These are phyloP conservation scores for Amanita fuliginea DNA, from an alignment of 768 basidiomycete genomes.

Conservation along the genomic window DNA sequence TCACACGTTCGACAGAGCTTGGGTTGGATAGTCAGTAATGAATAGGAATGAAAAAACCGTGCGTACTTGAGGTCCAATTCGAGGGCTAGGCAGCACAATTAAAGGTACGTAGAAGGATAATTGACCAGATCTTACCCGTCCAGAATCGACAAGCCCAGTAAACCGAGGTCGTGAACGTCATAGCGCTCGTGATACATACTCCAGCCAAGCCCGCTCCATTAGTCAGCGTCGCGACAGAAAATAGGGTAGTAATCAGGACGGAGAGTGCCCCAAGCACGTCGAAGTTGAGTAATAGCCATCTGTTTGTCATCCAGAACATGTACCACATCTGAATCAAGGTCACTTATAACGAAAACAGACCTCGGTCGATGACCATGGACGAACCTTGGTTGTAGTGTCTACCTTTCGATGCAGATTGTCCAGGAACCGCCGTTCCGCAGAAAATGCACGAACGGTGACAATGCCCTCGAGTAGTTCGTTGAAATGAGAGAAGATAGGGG, in stretches of 20 bases:
- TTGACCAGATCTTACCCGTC: constrained; percentile 21
- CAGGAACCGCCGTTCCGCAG: constrained; percentile 69
- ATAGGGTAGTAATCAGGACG: constrained; percentile 65
- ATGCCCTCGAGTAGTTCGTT: constrained; percentile 79
- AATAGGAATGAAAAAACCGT: not conserved
- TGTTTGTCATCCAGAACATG: constrained; percentile 81
- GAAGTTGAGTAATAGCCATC: constrained; percentile 79
- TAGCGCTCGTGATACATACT: constrained; percentile 65
- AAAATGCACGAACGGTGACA: constrained; percentile 89
- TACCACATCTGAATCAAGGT: constrained; percentile 63
- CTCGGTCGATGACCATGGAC: not conserved
- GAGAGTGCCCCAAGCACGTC: constrained; percentile 66
- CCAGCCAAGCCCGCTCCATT: constrained; percentile 53
- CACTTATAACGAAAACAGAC: not conserved
- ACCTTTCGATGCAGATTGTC: constrained; percentile 64
- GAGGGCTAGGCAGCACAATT: constrained; percentile 31
- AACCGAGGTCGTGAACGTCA: constrained; percentile 38
- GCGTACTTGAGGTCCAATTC: constrained; percentile 70
- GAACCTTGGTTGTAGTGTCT: constrained; percentile 67
- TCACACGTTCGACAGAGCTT: constrained; percentile 83
- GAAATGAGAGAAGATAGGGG: constrained; percentile 78
- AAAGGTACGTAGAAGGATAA: not conserved
- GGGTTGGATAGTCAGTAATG: constrained; percentile 4
- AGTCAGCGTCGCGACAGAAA: constrained; percentile 53
- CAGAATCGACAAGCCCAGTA: constrained; percentile 45